Evolutionary conservation across 805 yeast genomes (phyloP).

Genomic region (Henningerozyma blattae): DNA sequence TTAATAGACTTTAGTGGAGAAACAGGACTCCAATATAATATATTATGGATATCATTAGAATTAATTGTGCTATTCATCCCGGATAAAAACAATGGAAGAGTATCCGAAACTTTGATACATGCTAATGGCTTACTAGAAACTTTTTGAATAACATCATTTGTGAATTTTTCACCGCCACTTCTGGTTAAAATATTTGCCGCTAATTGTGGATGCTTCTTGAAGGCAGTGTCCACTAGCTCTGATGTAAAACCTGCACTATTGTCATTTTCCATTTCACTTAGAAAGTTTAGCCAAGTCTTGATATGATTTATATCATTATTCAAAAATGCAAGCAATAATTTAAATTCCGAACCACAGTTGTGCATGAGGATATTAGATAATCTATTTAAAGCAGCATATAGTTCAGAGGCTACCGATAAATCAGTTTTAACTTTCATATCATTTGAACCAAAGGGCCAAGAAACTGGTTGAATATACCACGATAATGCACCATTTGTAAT

Average conservation of each 20-base stretch:
- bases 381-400: slow-evolving; percentile 24
- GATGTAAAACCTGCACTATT: slow-evolving; percentile 25
- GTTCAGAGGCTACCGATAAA: slow-evolving; percentile 41
- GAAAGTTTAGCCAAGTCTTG: slow-evolving; percentile 59
- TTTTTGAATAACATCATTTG: slow-evolving; percentile 30
- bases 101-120: slow-evolving; percentile 17
- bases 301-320: slow-evolving; percentile 65
- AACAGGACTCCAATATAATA: slow-evolving; percentile 61
- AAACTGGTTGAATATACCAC: slow-evolving; percentile 59
- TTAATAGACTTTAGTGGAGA: slow-evolving; percentile 80
- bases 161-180: slow-evolving; percentile 24
- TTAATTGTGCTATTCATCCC: slow-evolving; percentile 1
- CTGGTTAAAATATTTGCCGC: slow-evolving; percentile 63
- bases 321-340: slow-evolving; percentile 48
- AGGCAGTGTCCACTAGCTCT: slow-evolving; percentile 42
- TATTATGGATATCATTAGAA: slow-evolving; percentile 19
- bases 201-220: slow-evolving; percentile 52
- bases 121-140: slow-evolving; percentile 46
- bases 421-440: slow-evolving; percentile 61
- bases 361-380: slow-evolving; percentile 10
- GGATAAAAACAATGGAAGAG: slow-evolving; percentile 10
- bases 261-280: slow-evolving; percentile 19
- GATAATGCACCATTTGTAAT: slow-evolving; percentile 57
- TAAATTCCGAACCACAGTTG: slow-evolving; percentile 36
- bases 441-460: slow-evolving; percentile 82